phyloP scores from a whole-genome alignment of 768 basidiomycete species.

The Lentinus brumalis region DNA sequence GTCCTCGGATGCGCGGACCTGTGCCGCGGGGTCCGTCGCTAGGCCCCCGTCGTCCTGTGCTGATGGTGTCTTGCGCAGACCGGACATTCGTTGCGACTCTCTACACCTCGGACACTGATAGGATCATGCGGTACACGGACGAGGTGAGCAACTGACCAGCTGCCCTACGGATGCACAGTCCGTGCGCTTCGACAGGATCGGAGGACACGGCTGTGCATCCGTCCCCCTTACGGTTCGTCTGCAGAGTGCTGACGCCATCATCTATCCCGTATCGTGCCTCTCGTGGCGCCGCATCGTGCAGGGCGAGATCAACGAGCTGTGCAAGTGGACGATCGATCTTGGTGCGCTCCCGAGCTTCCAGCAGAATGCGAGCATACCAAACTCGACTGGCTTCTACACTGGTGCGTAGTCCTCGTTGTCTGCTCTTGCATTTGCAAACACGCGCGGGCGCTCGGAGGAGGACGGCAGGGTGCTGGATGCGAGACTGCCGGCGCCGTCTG shows the following conservation, averaged over 20 bases:
- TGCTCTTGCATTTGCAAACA: background rate
- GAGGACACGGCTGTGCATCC: conserved; percentile 13
- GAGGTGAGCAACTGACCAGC: conserved; percentile 47
- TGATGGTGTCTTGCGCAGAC: conserved; percentile 44
- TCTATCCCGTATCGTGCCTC: background rate
- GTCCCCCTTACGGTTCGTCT: background rate
- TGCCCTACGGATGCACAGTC: background rate
- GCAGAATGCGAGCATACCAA: conserved; percentile 61
- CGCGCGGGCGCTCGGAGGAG: background rate
- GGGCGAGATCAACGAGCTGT: conserved; percentile 73
- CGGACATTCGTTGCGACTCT: conserved; percentile 80
- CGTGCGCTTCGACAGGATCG: conserved; percentile 23
- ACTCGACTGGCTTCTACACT: conserved; percentile 73
- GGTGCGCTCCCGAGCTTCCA: conserved; percentile 77
- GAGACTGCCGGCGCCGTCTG: background rate
- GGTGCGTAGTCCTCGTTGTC: conserved; percentile 44
- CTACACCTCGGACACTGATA: conserved; percentile 76
- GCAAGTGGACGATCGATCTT: conserved; percentile 88
- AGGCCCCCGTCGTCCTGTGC: background rate
- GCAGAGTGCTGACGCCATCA: background rate
- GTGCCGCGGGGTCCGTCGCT: background rate
- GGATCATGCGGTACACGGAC: conserved; percentile 80
- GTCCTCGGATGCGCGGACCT: background rate
- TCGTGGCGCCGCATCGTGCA: conserved; percentile 20
- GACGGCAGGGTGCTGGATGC: background rate